Evolutionary conservation across 2,329 filamentous ascomycete species (phyloP).

Genomic region (Talaromyces sp.): DNA sequence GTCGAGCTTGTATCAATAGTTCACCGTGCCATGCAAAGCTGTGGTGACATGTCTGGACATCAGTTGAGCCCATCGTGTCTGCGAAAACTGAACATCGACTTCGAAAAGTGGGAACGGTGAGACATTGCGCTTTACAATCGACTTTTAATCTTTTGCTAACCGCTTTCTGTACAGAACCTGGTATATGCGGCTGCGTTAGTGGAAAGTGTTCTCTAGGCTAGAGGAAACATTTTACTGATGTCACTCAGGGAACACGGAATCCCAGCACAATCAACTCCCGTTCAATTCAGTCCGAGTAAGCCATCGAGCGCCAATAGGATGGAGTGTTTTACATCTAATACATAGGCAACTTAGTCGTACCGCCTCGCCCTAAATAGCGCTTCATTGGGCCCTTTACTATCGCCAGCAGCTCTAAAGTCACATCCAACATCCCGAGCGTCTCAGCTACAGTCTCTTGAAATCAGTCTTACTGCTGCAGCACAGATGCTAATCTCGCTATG

Average conservation of each 20-base stretch:
- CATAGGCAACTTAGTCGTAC: neutral
- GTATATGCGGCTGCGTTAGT: constrained; percentile 3
- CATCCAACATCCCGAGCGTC: neutral
- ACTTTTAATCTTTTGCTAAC: neutral
- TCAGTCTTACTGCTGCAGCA: constrained; percentile 19
- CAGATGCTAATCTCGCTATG: constrained; percentile 21
- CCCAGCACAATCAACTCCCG: constrained; percentile 23
- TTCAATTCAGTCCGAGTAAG: constrained; percentile 25
- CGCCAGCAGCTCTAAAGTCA: neutral
- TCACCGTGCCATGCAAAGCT: constrained; percentile 20
- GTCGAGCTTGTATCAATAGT: constrained; percentile 23
- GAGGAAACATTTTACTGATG: neutral
- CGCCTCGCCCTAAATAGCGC: constrained; percentile 12
- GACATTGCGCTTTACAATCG: neutral
- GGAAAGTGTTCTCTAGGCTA: neutral
- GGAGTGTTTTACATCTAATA: neutral
- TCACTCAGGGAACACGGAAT: constrained; percentile 18
- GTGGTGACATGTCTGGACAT: constrained; percentile 22
- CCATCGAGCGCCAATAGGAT: neutral
- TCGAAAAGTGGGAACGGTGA: constrained; percentile 24
- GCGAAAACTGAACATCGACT: constrained; percentile 20
- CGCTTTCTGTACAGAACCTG: neutral
- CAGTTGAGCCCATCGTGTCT: constrained; percentile 18
- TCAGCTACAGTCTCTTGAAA: constrained; percentile 13
- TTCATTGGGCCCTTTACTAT: constrained; percentile 1